Evolutionary conservation across 176 grass and related monocot species (phyloP).

Genomic region (Bothriochloa decipiens): DNA sequence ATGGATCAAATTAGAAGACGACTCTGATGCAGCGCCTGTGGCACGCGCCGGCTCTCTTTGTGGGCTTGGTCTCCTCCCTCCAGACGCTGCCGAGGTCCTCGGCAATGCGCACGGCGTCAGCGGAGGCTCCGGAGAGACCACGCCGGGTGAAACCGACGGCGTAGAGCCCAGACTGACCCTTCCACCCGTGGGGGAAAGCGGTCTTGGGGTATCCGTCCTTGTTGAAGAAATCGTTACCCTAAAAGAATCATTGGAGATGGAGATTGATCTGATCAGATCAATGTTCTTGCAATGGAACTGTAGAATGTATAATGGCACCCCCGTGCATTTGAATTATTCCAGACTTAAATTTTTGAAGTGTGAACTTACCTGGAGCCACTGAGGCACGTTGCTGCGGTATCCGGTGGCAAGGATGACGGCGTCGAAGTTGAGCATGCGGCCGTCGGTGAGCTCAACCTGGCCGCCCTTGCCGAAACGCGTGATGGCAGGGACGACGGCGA

Average conservation of each 20-base stretch:
- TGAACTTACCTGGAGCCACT: slow-evolving; percentile 72
- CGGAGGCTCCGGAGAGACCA: slow-evolving; percentile 74
- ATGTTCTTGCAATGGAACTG: too few species aligned
- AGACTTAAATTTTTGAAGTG: too few species aligned
- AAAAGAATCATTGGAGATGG: too few species aligned
- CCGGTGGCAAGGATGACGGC: slow-evolving; percentile 80
- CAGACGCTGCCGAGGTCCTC: slow-evolving; percentile 64
- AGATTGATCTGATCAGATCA: too few species aligned
- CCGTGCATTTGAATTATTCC: too few species aligned
- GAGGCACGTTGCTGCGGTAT: slow-evolving; percentile 78
- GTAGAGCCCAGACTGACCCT: slow-evolving; percentile 74
- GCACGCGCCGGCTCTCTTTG: slow-evolving; percentile 61
- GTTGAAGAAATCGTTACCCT: slow-evolving; percentile 54
- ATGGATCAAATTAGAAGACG: slow-evolving; percentile 45
- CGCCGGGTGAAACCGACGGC: slow-evolving; percentile 83
- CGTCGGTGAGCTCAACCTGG: slow-evolving; percentile 61
- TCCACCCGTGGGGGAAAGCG: slow-evolving; percentile 70
- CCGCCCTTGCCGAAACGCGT: slow-evolving; percentile 40
- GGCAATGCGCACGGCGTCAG: slow-evolving; percentile 72
- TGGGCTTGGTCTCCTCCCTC: slow-evolving; percentile 82
- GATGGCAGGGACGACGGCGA: slow-evolving; percentile 63
- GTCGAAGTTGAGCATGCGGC: slow-evolving; percentile 47
- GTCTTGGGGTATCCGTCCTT: slow-evolving; percentile 79
- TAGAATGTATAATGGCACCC: too few species aligned
- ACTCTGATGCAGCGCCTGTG: slow-evolving; percentile 77